Evolutionary conservation across 352 stramenopile genomes (phyloP).

Genomic region (Globisporangium lucens): DNA sequence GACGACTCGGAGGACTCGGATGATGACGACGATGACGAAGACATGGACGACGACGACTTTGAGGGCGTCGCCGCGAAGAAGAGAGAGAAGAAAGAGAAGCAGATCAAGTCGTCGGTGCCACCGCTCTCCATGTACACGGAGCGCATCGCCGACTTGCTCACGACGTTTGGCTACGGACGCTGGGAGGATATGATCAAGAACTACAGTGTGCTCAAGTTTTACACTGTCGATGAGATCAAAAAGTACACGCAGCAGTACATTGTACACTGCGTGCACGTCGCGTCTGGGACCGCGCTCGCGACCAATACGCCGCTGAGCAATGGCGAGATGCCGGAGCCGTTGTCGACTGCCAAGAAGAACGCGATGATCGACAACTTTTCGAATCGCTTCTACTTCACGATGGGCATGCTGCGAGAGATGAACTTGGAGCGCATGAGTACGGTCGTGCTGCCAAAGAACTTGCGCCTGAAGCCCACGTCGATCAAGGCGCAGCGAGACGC

Average conservation of each 20-base stretch:
- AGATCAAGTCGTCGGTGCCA: conserved; percentile 22
- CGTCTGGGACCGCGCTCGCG: conserved; percentile 26
- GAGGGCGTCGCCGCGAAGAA: conserved; percentile 20
- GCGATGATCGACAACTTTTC: conserved; percentile 36
- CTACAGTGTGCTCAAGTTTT: conserved; percentile 30
- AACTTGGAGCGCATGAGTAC: conserved; percentile 20
- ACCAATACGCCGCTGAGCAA: conserved; percentile 12
- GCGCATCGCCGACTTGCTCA: conserved; percentile 45
- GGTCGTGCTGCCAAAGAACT: conserved; percentile 20
- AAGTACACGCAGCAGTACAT: conserved; percentile 51
- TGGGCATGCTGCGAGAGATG: conserved; percentile 46
- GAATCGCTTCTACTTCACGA: conserved; percentile 43
- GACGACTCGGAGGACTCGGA: conserved; percentile 57
- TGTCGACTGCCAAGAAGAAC: conserved; percentile 17
- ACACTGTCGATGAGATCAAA: conserved; percentile 40
- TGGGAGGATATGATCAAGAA: conserved; percentile 67
- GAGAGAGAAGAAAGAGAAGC: conserved; percentile 33
- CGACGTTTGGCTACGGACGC: conserved; percentile 75
- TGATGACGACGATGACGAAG: conserved; percentile 52
- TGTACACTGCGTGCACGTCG: conserved; percentile 44
- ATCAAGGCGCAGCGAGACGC: conserved; percentile 40
- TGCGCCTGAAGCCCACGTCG: conserved; percentile 15
- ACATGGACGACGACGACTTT: conserved; percentile 50
- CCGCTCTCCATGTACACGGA: conserved; percentile 43
- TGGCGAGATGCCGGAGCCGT: conserved; percentile 16